Percentiles rank a stretch among this genome's conserved stretches.
Evolutionary conservation across 768 basidiomycete species (phyloP).

Genomic region (Boletus barrowsii): DNA sequence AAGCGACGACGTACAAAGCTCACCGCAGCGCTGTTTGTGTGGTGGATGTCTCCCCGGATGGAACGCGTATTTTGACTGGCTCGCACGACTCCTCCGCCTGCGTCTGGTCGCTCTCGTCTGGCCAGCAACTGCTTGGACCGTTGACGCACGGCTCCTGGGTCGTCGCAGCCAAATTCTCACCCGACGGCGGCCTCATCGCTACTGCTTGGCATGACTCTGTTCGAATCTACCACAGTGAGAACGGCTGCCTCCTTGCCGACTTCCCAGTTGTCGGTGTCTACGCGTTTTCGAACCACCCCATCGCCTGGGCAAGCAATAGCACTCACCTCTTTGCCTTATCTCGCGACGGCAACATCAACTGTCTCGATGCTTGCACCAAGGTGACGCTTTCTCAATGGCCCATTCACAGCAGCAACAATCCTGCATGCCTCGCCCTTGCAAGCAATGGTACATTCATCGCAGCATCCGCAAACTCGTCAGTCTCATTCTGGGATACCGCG

Average conservation of each 20-base stretch:
- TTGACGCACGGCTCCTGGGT: background rate
- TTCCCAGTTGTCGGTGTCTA: background rate
- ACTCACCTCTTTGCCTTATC: background rate
- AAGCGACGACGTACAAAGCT: too few relatives aligned
- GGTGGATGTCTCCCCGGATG: background rate
- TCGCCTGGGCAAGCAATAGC: background rate
- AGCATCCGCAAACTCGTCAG: background rate
- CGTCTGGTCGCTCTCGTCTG: background rate
- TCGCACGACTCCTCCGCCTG: background rate
- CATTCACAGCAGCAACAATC: background rate
- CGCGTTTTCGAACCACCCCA: background rate
- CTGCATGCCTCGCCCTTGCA: background rate
- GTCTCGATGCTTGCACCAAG: background rate
- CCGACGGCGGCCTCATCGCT: background rate
- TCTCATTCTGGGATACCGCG: background rate
- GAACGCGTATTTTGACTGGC: background rate
- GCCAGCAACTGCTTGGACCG: background rate
- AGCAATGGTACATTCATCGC: background rate
- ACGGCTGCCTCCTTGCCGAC: background rate
- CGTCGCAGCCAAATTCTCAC: background rate
- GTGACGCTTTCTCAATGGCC: background rate
- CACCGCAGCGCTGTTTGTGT: background rate
- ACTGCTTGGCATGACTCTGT: background rate
- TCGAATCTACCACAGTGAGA: background rate
- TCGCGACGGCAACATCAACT: background rate